Conservation (phyloP, 129 eudicot genomes). For the Lactuca saligna region DNA sequence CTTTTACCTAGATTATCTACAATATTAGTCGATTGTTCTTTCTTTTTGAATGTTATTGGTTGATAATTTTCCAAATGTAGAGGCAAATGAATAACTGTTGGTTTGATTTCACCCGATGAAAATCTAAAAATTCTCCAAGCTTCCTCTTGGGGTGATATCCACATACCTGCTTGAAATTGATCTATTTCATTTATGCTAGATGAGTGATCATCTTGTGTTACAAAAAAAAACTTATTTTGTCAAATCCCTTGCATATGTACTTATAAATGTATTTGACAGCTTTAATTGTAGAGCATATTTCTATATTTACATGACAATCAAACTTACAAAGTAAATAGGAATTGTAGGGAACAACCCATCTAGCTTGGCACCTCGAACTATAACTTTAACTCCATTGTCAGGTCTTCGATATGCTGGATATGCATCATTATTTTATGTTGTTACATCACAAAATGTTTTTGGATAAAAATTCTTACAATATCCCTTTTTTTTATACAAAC, state of each 20-base stretch:
- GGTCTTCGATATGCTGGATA: constrained; percentile 24
- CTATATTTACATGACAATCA: constrained; percentile 31
- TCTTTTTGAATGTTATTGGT: too few species aligned
- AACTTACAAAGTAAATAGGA: neutral
- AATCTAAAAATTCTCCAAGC: neutral
- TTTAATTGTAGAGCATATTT: constrained; percentile 14
- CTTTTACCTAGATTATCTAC: too few species aligned
- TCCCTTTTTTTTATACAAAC: constrained; percentile 18
- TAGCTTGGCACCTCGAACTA: neutral
- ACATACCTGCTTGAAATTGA: neutral
- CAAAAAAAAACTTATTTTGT: neutral
- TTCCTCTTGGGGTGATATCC: neutral
- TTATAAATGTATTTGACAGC: constrained; percentile 20
- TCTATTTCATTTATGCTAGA: neutral
- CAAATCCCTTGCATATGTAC: constrained; percentile 24
- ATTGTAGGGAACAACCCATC: constrained; percentile 32
- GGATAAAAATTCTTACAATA: constrained; percentile 10
- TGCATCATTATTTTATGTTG: constrained; percentile 10
- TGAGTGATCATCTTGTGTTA: neutral
- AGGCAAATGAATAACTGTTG: too few species aligned
- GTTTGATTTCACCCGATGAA: neutral
- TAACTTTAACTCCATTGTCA: neutral
- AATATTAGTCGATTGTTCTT: too few species aligned
- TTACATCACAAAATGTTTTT: constrained; percentile 1
- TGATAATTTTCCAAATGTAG: too few species aligned